Evolutionary conservation across 2,329 filamentous ascomycete genomes (phyloP).

Genomic region (Ophiosphaerella korrae): DNA sequence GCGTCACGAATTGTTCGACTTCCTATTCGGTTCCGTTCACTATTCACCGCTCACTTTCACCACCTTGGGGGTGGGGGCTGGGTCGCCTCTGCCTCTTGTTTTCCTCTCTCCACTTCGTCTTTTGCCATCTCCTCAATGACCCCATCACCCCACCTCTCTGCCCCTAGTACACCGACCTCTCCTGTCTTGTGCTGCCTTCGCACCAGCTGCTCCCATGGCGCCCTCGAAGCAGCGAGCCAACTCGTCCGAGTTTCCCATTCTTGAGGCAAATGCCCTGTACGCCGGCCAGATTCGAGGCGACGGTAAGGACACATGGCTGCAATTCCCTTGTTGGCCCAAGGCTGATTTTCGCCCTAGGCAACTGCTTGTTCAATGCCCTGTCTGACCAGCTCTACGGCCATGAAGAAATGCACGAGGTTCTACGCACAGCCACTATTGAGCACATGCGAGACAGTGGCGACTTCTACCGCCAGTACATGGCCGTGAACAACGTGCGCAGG

Average conservation of each 20-base stretch:
- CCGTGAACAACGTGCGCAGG: constrained; percentile 59
- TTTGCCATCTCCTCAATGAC: constrained; percentile 31
- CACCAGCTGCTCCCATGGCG: constrained; percentile 36
- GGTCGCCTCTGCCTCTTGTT: constrained; percentile 16
- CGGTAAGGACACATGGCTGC: constrained; percentile 55
- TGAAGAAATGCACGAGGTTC: constrained; percentile 61
- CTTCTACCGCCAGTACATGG: constrained; percentile 69
- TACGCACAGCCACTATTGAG: constrained; percentile 63
- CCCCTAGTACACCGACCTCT: constrained; percentile 34
- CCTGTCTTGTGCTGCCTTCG: constrained; percentile 31
- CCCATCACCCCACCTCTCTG: constrained; percentile 32
- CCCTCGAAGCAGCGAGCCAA: constrained; percentile 36
- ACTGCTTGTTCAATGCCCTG: constrained; percentile 72
- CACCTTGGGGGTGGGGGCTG: constrained; percentile 31
- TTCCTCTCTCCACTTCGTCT: constrained; percentile 7
- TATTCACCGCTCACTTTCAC: constrained; percentile 27
- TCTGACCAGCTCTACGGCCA: constrained; percentile 70
- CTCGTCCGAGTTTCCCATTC: constrained; percentile 58
- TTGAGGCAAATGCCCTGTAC: constrained; percentile 63
- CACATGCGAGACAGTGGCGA: constrained; percentile 66
- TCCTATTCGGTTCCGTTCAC: constrained; percentile 12
- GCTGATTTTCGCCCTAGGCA: constrained; percentile 56
- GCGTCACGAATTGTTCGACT: constrained; percentile 37
- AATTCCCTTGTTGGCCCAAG: constrained; percentile 7
- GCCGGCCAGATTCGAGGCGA: constrained; percentile 64